A percentile compares a stretch with the other conserved stretches of the same genome.
phyloP scores from a whole-genome alignment of 768 basidiomycete genomes.

The Leccinum fibrillosum region DNA sequence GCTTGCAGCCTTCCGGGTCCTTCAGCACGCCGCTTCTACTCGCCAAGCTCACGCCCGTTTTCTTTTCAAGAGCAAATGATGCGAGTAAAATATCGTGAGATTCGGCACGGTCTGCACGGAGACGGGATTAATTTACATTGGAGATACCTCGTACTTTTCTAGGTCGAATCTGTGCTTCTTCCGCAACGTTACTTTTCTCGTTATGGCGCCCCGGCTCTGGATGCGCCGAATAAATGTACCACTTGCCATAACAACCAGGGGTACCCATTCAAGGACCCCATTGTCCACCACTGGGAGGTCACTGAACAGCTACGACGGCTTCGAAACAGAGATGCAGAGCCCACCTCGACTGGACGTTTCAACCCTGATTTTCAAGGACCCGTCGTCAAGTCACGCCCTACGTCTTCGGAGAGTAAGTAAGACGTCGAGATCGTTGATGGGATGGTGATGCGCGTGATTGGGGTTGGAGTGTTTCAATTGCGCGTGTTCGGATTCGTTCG shows the following conservation, averaged over 20 bases:
- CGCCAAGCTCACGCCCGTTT: not conserved
- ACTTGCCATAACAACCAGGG: constrained; percentile 17
- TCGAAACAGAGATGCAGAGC: not conserved
- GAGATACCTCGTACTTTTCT: not conserved
- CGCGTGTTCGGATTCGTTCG: not conserved
- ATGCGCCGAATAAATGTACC: not conserved
- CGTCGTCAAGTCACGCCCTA: not conserved
- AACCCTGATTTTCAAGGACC: not conserved
- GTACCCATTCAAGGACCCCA: constrained; percentile 1
- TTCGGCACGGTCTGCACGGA: not conserved
- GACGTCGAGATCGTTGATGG: not conserved
- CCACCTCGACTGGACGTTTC: not conserved
- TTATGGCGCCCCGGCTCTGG: not conserved
- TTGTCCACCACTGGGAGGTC: not conserved
- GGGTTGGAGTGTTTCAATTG: constrained; percentile 21
- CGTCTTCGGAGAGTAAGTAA: constrained; percentile 1
- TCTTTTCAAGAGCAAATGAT: not conserved
- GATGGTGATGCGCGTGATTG: not conserved
- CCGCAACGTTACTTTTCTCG: constrained; percentile 3
- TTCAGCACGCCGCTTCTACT: not conserved
- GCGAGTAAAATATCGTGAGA: not conserved
- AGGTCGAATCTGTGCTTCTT: not conserved
- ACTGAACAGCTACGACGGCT: not conserved
- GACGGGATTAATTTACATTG: not conserved
- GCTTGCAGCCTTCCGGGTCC: not conserved